phyloP scores from a whole-genome alignment of 2,329 filamentous ascomycete species.

The Claviceps arundinis region DNA sequence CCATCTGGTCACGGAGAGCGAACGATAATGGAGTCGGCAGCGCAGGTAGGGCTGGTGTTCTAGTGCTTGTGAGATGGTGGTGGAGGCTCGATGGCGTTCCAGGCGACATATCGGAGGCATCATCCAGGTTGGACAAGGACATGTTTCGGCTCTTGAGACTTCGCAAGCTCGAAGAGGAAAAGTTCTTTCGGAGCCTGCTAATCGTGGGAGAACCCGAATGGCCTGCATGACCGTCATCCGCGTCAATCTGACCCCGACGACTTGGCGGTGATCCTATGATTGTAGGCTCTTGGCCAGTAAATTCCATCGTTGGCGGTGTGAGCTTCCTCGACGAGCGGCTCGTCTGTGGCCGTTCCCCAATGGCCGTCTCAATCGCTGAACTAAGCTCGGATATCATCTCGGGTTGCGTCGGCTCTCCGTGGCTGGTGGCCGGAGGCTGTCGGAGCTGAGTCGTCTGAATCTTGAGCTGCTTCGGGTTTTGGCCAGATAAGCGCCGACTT shows the following conservation, averaged over 20 bases:
- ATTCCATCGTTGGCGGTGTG: constrained; percentile 4
- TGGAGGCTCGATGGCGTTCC: constrained; percentile 60
- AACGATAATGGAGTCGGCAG: constrained; percentile 55
- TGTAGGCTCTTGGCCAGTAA: constrained; percentile 6
- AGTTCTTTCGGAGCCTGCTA: constrained; percentile 46
- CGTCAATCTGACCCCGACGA: constrained; percentile 19
- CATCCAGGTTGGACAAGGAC: constrained; percentile 49
- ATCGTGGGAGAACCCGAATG: constrained; percentile 41
- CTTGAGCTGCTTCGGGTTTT: constrained; percentile 70
- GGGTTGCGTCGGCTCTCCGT: constrained; percentile 2
- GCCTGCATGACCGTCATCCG: constrained; percentile 24
- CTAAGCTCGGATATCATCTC: constrained; percentile 5
- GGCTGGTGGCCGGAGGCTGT: constrained; percentile 9
- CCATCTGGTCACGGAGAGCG: constrained; percentile 44
- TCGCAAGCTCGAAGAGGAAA: constrained; percentile 55
- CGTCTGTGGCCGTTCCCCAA: constrained; percentile 4
- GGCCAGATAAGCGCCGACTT: constrained; percentile 65
- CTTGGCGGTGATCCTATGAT: constrained; percentile 18
- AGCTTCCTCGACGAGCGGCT: neutral
- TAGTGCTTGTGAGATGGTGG: constrained; percentile 47
- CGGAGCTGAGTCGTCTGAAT: constrained; percentile 55
- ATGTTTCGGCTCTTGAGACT: constrained; percentile 64
- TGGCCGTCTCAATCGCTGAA: constrained; percentile 5
- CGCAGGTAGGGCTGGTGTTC: constrained; percentile 38
- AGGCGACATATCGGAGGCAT: constrained; percentile 54